Conservation (phyloP, 163 green algal species). For the Chloromonas sp. region DNA sequence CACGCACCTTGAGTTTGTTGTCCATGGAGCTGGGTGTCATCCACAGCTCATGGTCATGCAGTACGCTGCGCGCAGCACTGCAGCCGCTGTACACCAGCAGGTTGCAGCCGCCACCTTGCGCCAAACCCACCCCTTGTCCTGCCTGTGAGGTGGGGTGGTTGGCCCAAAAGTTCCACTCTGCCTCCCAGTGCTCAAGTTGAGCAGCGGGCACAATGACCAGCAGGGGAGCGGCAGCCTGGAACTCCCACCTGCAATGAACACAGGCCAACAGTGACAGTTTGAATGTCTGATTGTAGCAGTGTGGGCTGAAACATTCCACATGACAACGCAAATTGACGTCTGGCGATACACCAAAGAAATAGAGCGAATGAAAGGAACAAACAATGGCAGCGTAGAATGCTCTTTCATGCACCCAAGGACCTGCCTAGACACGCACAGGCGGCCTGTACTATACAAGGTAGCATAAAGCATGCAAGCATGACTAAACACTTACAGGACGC, state of each 20-base stretch:
- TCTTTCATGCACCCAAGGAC: no score
- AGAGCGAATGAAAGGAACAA: no score
- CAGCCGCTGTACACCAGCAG: constrained; percentile 62
- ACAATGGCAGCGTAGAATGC: no score
- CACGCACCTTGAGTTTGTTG: constrained; percentile 31
- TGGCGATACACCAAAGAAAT: no score
- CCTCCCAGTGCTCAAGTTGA: constrained; percentile 65
- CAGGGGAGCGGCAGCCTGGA: constrained; percentile 42
- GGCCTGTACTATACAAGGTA: no score
- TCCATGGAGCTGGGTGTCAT: constrained; percentile 64
- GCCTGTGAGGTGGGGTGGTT: neutral
- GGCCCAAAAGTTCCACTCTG: constrained; percentile 30
- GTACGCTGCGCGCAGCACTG: constrained; percentile 38
- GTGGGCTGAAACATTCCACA: no score
- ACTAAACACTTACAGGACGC: constrained; percentile 14
- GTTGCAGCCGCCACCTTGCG: constrained; percentile 18
- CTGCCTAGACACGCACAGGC: no score
- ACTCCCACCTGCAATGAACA: constrained; percentile 40
- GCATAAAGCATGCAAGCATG: no score
- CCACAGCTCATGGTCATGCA: constrained; percentile 81
- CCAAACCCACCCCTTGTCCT: neutral
- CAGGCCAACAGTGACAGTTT: no score
- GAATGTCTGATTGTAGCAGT: no score
- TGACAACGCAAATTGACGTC: no score
- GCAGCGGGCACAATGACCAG: constrained; percentile 58